Percentiles rank a stretch among this genome's conserved stretches.
Conservation (phyloP, 768 basidiomycete genomes). For the Russula ochroleuca region DNA sequence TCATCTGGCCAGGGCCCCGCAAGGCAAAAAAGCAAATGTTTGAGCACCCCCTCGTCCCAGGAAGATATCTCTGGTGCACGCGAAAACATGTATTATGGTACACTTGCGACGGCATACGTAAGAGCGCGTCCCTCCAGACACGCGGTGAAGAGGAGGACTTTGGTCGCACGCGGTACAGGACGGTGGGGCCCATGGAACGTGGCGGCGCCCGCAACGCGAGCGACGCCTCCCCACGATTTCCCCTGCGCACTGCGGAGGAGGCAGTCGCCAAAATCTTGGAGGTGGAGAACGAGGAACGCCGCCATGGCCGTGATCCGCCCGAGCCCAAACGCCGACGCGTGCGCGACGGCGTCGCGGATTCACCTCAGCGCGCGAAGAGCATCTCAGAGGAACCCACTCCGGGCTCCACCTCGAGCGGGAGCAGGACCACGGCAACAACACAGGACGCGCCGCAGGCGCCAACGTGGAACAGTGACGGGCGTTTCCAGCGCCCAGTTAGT, state of each 20-base stretch:
- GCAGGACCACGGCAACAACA: slow-evolving; percentile 16
- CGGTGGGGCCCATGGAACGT: slow-evolving; percentile 29
- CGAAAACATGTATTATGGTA: slow-evolving; percentile 29
- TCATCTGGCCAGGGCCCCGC: slow-evolving; percentile 28
- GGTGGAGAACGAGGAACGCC: slow-evolving; percentile 26
- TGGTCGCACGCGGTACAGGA: slow-evolving; percentile 26
- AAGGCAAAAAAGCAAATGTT: slow-evolving; percentile 30
- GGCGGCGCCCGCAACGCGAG: slow-evolving; percentile 24
- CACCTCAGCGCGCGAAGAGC: slow-evolving; percentile 17
- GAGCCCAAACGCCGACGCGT: slow-evolving; percentile 26
- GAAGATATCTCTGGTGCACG: slow-evolving; percentile 30
- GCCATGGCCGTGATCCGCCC: slow-evolving; percentile 27
- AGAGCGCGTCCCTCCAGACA: slow-evolving; percentile 28
- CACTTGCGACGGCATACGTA: slow-evolving; percentile 29
- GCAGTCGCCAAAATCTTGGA: slow-evolving; percentile 28
- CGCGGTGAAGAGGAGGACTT: slow-evolving; percentile 29
- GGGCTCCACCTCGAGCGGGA: slow-evolving; percentile 20
- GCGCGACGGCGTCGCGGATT: slow-evolving; percentile 14
- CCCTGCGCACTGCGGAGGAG: slow-evolving; percentile 28
- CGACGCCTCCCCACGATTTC: slow-evolving; percentile 21
- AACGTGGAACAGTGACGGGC: slow-evolving; percentile 18
- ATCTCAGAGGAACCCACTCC: slow-evolving; percentile 20
- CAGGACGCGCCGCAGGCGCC: slow-evolving; percentile 23
- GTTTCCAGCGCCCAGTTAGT: slow-evolving; percentile 22
- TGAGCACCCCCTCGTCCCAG: slow-evolving; percentile 28